A percentile compares a stretch with the other conserved stretches of the same genome.
phyloP scores from a whole-genome alignment of 2,329 filamentous ascomycete species.

The Colletotrichum eleusines region DNA sequence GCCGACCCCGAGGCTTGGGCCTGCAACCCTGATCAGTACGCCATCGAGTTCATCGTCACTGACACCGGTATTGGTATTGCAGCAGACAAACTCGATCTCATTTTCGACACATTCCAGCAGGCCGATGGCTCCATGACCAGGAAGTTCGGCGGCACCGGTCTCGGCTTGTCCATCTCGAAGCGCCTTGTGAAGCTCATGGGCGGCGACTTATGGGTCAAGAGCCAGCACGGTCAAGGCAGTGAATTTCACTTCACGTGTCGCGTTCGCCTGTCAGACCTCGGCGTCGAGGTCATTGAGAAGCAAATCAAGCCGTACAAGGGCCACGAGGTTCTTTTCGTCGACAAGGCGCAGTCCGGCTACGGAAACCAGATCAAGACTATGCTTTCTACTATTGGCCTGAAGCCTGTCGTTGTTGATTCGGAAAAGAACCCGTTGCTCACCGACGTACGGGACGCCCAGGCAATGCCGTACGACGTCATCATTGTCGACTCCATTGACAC shows the following conservation, averaged over 20 bases:
- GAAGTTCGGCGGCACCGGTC: slow-evolving; percentile 94
- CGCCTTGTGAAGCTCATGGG: slow-evolving; percentile 96
- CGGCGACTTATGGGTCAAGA: slow-evolving; percentile 95
- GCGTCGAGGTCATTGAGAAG: slow-evolving; percentile 81
- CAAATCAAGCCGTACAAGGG: slow-evolving; percentile 91
- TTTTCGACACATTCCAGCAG: slow-evolving; percentile 99
- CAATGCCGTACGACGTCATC: slow-evolving; percentile 90
- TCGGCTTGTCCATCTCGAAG: slow-evolving; percentile 95
- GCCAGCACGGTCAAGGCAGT: slow-evolving; percentile 90
- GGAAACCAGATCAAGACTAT: slow-evolving; percentile 82
- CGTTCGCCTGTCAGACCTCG: slow-evolving; percentile 85
- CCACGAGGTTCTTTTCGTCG: slow-evolving; percentile 93
- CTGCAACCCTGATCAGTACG: slow-evolving; percentile 81
- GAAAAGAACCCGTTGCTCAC: slow-evolving; percentile 72
- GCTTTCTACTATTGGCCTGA: slow-evolving; percentile 81
- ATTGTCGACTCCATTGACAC: slow-evolving; percentile 95
- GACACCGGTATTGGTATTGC: slow-evolving; percentile 98
- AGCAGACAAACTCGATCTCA: slow-evolving; percentile 93
- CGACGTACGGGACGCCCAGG: slow-evolving; percentile 64
- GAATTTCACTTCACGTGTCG: slow-evolving; percentile 97
- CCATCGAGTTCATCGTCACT: slow-evolving; percentile 94
- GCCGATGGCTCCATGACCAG: slow-evolving; percentile 96
- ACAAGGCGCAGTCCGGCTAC: slow-evolving; percentile 85
- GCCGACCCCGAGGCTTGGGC: slow-evolving; percentile 72
- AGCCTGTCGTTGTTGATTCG: slow-evolving; percentile 87